Evolutionary conservation across 306 rosid genomes (phyloP).

Genomic region (Sechiopsis laciniata): DNA sequence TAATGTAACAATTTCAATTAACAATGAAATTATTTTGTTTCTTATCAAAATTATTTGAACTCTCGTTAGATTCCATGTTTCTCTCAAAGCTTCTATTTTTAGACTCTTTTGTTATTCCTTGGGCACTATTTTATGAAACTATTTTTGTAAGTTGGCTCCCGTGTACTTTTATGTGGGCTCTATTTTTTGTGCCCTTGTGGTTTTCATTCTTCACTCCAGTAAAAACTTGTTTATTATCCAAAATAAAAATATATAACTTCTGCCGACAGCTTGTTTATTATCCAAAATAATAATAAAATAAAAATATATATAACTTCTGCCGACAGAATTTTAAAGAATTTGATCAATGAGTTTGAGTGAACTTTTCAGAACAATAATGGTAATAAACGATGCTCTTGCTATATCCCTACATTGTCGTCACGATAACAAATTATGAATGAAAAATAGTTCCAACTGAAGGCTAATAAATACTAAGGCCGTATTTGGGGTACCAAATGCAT

Average conservation of each 20-base stretch:
- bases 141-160: too few relatives aligned
- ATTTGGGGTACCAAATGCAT: not conserved
- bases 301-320: not conserved
- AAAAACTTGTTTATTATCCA: too few relatives aligned
- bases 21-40: too few relatives aligned
- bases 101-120: too few relatives aligned
- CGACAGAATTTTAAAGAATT: not conserved
- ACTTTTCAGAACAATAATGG: not conserved
- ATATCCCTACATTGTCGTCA: not conserved
- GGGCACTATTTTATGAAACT: too few relatives aligned
- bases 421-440: not conserved
- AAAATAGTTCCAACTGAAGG: not conserved
- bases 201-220: too few relatives aligned
- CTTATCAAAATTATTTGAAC: too few relatives aligned
- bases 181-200: too few relatives aligned
- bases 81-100: too few relatives aligned
- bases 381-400: not conserved
- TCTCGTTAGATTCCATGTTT: not conserved
- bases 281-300: too few relatives aligned
- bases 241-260: not conserved
- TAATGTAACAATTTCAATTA: too few relatives aligned
- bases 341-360: not conserved
- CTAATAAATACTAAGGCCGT: not conserved
- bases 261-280: not conserved
- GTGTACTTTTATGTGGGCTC: too few relatives aligned